These are phyloP conservation scores for Eragrostis tef DNA, from an alignment of 202 grass and related monocot genomes.

Conservation along the genomic window DNA sequence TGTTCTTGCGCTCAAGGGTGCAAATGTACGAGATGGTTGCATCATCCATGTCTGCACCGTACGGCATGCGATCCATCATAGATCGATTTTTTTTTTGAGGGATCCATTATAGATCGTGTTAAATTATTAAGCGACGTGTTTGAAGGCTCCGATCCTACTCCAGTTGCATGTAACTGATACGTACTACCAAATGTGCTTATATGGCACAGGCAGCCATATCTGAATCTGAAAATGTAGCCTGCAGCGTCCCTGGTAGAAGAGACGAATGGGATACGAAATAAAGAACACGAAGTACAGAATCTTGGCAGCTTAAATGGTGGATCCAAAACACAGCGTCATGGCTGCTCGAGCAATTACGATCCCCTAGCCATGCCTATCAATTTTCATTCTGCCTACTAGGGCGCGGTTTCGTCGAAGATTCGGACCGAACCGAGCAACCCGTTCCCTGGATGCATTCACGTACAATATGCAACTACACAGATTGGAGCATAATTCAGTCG, in stretches of 20 bases:
- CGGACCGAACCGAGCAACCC: background rate
- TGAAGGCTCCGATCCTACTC: background rate
- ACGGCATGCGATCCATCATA: background rate
- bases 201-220: background rate
- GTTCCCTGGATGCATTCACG: background rate
- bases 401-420: conserved; percentile 22
- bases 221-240: background rate
- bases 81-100: too few relatives aligned
- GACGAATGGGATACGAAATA: background rate
- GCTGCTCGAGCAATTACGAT: background rate
- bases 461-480: background rate
- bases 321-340: conserved; percentile 30
- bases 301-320: conserved; percentile 38
- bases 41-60: conserved; percentile 17
- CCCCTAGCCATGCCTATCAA: background rate
- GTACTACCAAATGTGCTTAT: background rate
- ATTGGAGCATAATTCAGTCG: too few relatives aligned
- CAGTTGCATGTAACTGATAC: background rate
- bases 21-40: conserved; percentile 9
- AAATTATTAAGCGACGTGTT: background rate
- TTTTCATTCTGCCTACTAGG: background rate
- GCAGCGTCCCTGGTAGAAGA: conserved; percentile 5
- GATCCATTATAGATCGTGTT: background rate
- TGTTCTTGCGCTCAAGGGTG: conserved; percentile 2
- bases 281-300: conserved; percentile 8